These are phyloP conservation scores for Aspergillus biplanus DNA, from an alignment of 495 filamentous ascomycete species.

Conservation along the genomic window DNA sequence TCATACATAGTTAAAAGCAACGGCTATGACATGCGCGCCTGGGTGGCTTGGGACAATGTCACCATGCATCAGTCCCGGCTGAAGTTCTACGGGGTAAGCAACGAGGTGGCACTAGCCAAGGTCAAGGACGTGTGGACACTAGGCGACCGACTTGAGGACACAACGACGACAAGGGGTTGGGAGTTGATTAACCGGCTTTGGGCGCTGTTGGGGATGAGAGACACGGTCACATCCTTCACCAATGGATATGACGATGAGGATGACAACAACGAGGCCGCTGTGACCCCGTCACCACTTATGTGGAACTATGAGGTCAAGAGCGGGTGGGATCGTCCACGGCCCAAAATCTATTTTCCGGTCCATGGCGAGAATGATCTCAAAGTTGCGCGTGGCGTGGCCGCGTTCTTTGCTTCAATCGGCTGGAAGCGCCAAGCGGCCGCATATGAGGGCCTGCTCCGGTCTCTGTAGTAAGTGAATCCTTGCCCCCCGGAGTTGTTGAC, in stretches of 20 bases:
- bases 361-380: neutral
- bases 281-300: too few relatives aligned
- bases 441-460: neutral
- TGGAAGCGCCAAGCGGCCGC: neutral
- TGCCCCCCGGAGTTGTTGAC: neutral
- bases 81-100: neutral
- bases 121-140: neutral
- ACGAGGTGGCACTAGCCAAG: neutral
- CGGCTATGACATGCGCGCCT: too few relatives aligned
- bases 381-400: neutral
- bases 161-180: neutral
- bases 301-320: neutral
- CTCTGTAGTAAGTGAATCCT: neutral
- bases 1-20: too few relatives aligned
- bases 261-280: too few relatives aligned
- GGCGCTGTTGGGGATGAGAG: neutral
- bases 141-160: neutral
- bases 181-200: neutral
- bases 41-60: too few relatives aligned
- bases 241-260: too few relatives aligned
- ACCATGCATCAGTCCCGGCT: neutral
- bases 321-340: neutral
- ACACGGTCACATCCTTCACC: neutral
- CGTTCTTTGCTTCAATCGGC: neutral
- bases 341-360: neutral